Evolutionary conservation across 345 rosid genomes (phyloP).

Genomic region (Euphorbia peplus): DNA sequence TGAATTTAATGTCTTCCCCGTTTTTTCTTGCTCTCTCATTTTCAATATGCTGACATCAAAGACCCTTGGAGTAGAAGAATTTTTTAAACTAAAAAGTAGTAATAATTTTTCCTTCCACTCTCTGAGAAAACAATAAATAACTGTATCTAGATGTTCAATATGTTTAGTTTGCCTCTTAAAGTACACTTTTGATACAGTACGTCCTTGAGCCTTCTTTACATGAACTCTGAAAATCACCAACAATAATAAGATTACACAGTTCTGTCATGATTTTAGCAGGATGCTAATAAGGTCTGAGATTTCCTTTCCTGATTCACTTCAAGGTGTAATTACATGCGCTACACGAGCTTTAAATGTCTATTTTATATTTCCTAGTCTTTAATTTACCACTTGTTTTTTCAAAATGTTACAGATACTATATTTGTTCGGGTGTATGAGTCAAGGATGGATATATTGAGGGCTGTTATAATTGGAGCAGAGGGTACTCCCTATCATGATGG

Average conservation of each 20-base stretch:
- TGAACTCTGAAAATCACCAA: not conserved
- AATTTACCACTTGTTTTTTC: constrained; percentile 12
- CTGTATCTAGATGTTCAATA: not conserved
- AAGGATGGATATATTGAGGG: constrained; percentile 92
- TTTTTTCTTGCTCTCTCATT: not conserved
- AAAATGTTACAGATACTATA: constrained; percentile 54
- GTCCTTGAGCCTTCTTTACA: not conserved
- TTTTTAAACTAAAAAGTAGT: not conserved
- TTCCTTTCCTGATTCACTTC: too few species aligned
- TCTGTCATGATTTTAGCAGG: not conserved
- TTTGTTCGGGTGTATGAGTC: constrained; percentile 86
- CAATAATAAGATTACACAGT: not conserved
- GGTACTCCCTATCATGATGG: constrained; percentile 98
- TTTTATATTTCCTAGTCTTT: constrained; percentile 12
- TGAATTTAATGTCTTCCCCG: not conserved
- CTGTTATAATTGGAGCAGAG: constrained; percentile 87
- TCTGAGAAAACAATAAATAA: not conserved
- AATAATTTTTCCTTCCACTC: not conserved
- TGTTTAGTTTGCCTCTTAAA: not conserved
- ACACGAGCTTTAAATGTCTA: not conserved
- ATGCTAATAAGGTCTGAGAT: not conserved
- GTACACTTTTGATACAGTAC: not conserved
- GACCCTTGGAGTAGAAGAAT: not conserved
- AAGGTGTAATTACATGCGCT: not conserved
- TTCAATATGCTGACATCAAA: not conserved